Evolutionary conservation across 805 yeast species (phyloP).

Genomic region (Ascoidea asiatica): DNA sequence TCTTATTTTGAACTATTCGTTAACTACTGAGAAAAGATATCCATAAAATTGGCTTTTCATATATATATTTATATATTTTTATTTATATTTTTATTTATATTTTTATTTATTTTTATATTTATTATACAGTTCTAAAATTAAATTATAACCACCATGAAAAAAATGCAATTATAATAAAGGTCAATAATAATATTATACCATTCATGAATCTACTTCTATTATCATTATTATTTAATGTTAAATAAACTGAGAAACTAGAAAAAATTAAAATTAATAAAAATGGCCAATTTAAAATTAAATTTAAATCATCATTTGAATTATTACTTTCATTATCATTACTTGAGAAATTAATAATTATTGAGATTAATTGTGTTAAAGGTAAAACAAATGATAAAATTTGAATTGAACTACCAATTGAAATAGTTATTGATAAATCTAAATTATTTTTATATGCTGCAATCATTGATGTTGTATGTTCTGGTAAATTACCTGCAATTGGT

Average conservation of each 20-base stretch:
- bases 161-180: background rate
- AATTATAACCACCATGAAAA: background rate
- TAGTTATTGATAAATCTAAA: conserved; percentile 12
- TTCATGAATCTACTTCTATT: no score
- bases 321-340: background rate
- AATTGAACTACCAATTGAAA: conserved; percentile 13
- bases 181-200: background rate
- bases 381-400: conserved; percentile 14
- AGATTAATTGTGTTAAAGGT: conserved; percentile 14
- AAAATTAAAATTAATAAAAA: conserved; percentile 30
- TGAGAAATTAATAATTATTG: no score
- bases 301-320: no score
- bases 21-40: no score
- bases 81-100: no score
- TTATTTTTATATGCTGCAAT: conserved; percentile 13
- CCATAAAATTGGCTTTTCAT: no score
- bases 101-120: no score
- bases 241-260: conserved; percentile 51
- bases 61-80: no score
- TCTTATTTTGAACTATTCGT: no score
- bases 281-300: conserved; percentile 10
- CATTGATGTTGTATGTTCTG: conserved; percentile 14
- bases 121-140: no score
- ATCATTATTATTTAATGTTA: background rate
- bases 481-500: conserved; percentile 14